Evolutionary conservation across 495 filamentous ascomycete species (phyloP).

Genomic region (Lasiosphaeria ovina): DNA sequence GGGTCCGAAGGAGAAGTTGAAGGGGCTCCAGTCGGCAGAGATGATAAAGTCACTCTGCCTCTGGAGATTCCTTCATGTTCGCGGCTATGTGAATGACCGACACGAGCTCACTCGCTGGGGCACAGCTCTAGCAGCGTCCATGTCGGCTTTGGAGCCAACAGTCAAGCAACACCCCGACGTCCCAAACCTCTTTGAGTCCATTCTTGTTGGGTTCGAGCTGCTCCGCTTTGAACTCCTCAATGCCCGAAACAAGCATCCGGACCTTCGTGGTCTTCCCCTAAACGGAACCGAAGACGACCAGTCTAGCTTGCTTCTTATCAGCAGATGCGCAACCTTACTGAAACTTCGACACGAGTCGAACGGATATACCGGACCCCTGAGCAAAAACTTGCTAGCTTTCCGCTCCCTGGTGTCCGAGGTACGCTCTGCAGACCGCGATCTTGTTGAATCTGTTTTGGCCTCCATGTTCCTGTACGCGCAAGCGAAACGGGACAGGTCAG

Average conservation of each 20-base stretch:
- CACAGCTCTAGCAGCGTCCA: constrained; percentile 65
- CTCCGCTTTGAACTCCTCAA: constrained; percentile 76
- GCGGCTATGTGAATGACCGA: constrained; percentile 75
- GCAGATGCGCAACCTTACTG: constrained; percentile 77
- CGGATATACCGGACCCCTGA: constrained; percentile 93
- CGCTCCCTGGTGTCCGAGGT: constrained; percentile 79
- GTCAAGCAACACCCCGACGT: constrained; percentile 59
- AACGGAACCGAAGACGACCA: constrained; percentile 57
- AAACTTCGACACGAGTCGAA: constrained; percentile 78
- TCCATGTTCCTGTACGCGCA: constrained; percentile 77
- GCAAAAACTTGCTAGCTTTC: constrained; percentile 83
- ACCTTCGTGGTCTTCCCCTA: constrained; percentile 50
- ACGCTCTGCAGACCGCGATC: constrained; percentile 71
- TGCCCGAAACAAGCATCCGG: constrained; percentile 51
- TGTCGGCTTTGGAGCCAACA: constrained; percentile 58
- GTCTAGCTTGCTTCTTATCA: constrained; percentile 71
- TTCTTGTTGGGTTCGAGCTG: constrained; percentile 75
- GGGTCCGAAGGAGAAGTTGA: constrained; percentile 38
- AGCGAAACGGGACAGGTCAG: constrained; percentile 65
- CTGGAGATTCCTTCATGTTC: constrained; percentile 86
- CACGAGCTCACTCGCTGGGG: constrained; percentile 87
- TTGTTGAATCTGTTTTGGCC: constrained; percentile 77
- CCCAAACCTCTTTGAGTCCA: constrained; percentile 41
- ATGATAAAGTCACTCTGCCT: constrained; percentile 74
- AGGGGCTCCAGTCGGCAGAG: constrained; percentile 57